Base-by-base conservation (phyloP, 441 rosid genomes). In the Syzygium syzygioides region DNA sequence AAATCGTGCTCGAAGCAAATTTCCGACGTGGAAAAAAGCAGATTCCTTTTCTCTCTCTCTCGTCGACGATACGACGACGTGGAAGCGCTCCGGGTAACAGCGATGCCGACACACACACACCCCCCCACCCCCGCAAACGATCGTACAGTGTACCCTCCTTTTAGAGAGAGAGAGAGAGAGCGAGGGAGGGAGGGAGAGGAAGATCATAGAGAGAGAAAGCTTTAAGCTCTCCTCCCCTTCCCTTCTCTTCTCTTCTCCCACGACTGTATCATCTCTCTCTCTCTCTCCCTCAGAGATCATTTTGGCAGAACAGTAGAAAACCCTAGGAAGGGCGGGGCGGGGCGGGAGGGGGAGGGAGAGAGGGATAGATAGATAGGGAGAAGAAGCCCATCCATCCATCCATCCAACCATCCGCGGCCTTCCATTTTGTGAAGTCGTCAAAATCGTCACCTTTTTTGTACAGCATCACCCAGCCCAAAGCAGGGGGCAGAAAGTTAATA, bases 91-190 rank as follows among this genome's bases (percentile, higher is more conserved):
- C 10, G 17, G 62, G 37, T 28, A 83, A 86, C 62, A 60, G 41
- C 68, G 85, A 89, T 71, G 20, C 62, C 84, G 62, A 59, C 84
- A 59, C 60, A n/a, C n/a, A n/a, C n/a, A n/a, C 34, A 32, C 34
- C 34, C 55, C 76, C 28, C 28, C 85, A 60, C 80, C 71, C 48
- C 48, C 48, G 48, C 48, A 87, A 90, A 79, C 92, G 93, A 91
- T 92, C 93, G 94, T 92, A 94, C 93, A 89, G 30, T 25, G 84
- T 57, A 3, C 64, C 14, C 85, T 28, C 79, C 45, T 11, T 41
- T 52, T 30, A 50, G 64, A 87, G 66, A 71, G 88, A 71, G 88
- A 71, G 88, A 60, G 54, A 87, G 53, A 26, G 90, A 55, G 85
- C 48, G 87, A 90, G 91, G 88, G 90, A 86, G 88, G 86, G 85